A percentile compares a stretch with the other conserved stretches of the same genome.
Evolutionary conservation across 495 filamentous ascomycete genomes (phyloP).

Genomic region (Xanthoparmelia taractica): DNA sequence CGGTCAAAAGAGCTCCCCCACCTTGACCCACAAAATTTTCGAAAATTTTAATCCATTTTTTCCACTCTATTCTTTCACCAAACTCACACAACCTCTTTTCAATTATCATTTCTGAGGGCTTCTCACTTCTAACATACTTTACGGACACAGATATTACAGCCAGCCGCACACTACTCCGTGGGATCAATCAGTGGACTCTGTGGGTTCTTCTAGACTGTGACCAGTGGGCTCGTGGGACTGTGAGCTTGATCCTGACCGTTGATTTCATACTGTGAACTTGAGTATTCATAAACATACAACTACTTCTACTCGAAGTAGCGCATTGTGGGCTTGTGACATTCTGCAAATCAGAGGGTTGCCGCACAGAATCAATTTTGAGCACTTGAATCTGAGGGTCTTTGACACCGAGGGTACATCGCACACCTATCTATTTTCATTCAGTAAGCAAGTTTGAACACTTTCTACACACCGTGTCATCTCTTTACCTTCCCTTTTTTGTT

Average conservation of each 20-base stretch:
- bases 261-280: conserved; percentile 13
- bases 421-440: neutral
- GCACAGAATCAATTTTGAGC: conserved; percentile 14
- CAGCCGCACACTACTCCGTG: conserved; percentile 7
- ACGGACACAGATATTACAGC: neutral
- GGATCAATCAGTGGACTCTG: conserved; percentile 22
- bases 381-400: conserved; percentile 13
- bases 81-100: neutral
- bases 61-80: too few relatives aligned
- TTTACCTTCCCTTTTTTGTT: neutral
- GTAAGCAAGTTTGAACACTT: neutral
- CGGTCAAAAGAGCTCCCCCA: too few relatives aligned
- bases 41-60: neutral
- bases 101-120: neutral
- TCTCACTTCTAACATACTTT: neutral
- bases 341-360: conserved; percentile 16
- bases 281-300: conserved; percentile 14
- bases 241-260: conserved; percentile 9
- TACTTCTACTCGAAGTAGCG: conserved; percentile 9
- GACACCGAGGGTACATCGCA: conserved; percentile 19
- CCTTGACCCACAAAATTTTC: conserved; percentile 12
- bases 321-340: conserved; percentile 17
- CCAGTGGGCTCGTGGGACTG: conserved; percentile 18
- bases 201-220: conserved; percentile 18
- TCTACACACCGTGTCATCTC: neutral